Percentiles rank a stretch among this genome's conserved stretches.
These are phyloP conservation scores for Drechslerella stenobrocha DNA, from an alignment of 2,329 filamentous ascomycete genomes.

Conservation along the genomic window DNA sequence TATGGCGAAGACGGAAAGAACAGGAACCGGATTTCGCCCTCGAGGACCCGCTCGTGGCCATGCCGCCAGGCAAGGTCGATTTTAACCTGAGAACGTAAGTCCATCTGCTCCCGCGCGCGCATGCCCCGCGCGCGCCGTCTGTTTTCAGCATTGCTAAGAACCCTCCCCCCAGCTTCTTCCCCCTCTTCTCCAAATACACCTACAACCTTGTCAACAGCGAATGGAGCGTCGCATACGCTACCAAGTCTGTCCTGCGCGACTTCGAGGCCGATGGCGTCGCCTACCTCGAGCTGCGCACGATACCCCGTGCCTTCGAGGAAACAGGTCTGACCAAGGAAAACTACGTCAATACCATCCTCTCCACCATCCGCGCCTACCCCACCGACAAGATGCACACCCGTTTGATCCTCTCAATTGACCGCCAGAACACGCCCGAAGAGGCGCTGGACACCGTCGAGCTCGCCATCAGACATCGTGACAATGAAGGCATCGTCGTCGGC, in stretches of 20 bases:
- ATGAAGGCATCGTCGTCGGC: conserved; percentile 65
- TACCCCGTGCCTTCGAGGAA: conserved; percentile 66
- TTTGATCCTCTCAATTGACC: conserved; percentile 75
- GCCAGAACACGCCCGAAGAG: conserved; percentile 64
- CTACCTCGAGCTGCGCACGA: conserved; percentile 80
- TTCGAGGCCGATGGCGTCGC: conserved; percentile 72
- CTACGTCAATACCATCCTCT: conserved; percentile 70
- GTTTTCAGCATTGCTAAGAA: conserved; percentile 37
- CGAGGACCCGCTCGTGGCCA: conserved; percentile 69
- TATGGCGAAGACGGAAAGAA: conserved; percentile 68
- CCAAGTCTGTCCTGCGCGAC: conserved; percentile 66
- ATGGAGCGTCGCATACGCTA: conserved; percentile 65
- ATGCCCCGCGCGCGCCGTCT: conserved; percentile 11
- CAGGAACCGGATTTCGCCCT: conserved; percentile 61
- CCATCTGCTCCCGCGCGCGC: conserved; percentile 13
- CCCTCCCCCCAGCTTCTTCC: conserved; percentile 64
- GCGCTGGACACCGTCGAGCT: conserved; percentile 68
- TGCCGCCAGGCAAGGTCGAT: conserved; percentile 72
- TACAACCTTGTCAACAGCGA: conserved; percentile 72
- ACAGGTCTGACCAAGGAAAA: conserved; percentile 63
- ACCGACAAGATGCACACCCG: conserved; percentile 62
- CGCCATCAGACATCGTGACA: conserved; percentile 61
- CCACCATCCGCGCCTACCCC: conserved; percentile 64
- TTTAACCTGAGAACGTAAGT: conserved; percentile 70
- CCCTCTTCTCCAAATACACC: conserved; percentile 76